These are phyloP conservation scores for Tolypocladium ovalisporum DNA, from an alignment of 2,329 filamentous ascomycete species.

Conservation along the genomic window DNA sequence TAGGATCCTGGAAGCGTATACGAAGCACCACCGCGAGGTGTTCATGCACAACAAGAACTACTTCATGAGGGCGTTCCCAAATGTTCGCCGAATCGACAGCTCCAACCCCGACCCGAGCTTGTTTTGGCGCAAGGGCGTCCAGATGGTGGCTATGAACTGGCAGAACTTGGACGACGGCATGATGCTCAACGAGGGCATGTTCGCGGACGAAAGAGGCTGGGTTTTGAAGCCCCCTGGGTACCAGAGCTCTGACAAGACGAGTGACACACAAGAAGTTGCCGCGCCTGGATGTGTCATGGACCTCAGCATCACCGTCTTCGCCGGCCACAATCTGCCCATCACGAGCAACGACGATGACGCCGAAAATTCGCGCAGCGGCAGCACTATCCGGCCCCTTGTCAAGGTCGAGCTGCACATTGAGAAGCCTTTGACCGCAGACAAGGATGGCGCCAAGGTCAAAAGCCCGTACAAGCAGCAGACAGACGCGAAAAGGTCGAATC, in stretches of 20 bases:
- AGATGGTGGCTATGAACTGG: conserved; percentile 98
- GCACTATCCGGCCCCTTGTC: conserved; percentile 55
- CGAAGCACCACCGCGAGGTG: conserved; percentile 60
- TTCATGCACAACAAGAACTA: conserved; percentile 80
- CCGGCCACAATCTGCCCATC: conserved; percentile 56
- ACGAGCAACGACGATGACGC: conserved; percentile 20
- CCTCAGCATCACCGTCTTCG: conserved; percentile 61
- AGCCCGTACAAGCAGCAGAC: conserved; percentile 51
- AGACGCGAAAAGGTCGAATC: conserved; percentile 40
- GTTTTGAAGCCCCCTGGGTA: conserved; percentile 74
- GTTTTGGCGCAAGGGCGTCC: conserved; percentile 88
- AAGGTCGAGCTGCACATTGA: conserved; percentile 77
- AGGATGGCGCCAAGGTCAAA: conserved; percentile 25
- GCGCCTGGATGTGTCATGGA: conserved; percentile 45
- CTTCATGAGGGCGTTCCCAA: conserved; percentile 88
- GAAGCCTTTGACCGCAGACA: conserved; percentile 29
- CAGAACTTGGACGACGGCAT: conserved; percentile 88
- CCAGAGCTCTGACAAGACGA: conserved; percentile 35
- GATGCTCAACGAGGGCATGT: conserved; percentile 98
- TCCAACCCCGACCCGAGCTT: conserved; percentile 90
- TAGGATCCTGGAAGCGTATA: conserved; percentile 48
- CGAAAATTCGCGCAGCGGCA: conserved; percentile 18
- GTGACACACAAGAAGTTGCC: conserved; percentile 31
- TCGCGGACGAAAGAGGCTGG: conserved; percentile 76
- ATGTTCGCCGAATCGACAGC: conserved; percentile 65